Base-by-base conservation (phyloP, 352 stramenopile genomes). In the Elongisporangium undulatum region DNA sequence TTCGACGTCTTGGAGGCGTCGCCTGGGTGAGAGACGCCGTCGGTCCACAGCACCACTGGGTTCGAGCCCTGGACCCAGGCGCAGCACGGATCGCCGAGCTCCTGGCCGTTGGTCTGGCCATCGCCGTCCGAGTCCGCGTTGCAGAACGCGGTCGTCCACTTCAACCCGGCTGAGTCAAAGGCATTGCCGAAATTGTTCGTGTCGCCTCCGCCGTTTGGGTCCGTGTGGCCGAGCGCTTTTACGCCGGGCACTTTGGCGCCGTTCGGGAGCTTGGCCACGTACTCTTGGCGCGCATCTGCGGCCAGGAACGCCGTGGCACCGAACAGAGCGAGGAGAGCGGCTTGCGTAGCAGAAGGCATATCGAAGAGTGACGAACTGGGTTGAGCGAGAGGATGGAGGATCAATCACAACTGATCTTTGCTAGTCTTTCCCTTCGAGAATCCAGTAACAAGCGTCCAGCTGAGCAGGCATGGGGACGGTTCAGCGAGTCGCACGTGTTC, bases 21-120 rank as follows among this genome's bases (percentile, higher is more conserved):
- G 3, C 68, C 72, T 29, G 68, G 72, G 56, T 80, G 63, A 10
- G 68, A 81, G 41, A 81, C 38, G 17, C 67, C 69, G 3, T 57
- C 49, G 8, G 51, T 55, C 65, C 68, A 74, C 9, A 38, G 58
- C 17, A 68, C 55, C 2, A 67, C 55, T 22, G 61, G 51, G 52
- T 76, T 71, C 23, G 59, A 68, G 49, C 65, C 49, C 49, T 66
- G 49, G 19, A 68, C 60, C 77, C 79, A 95, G 20, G 74, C 61
- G 62, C 88, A 96, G 71, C 82, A 85, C 52, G 85, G 85, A 61
- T 96, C 88, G 4, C 88, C 85, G 12, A 95, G 79, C 64, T 96
- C 87, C 57, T 94, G 65, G 41, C 85, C 85, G 69, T 96, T 96
- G 49, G 85, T 94, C 38, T 83, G 71, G 0, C 87, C 87, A 60